Evolutionary conservation across 2,329 filamentous ascomycete genomes (phyloP).

Genomic region (Sarocladiaceae sp.): DNA sequence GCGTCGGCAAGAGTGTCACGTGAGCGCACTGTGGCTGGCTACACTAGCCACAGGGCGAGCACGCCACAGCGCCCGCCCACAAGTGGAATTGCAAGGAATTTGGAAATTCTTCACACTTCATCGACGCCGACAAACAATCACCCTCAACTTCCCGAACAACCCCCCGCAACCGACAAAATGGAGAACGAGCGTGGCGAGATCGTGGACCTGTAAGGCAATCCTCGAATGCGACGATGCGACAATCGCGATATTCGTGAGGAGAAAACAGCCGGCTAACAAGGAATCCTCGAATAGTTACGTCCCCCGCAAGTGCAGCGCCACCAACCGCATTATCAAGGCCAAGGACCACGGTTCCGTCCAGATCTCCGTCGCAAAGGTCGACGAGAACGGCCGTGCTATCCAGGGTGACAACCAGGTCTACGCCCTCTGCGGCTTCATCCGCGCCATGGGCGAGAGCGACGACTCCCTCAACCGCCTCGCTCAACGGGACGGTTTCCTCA

Average conservation of each 20-base stretch:
- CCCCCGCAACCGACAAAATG: conserved; percentile 60
- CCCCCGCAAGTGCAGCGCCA: conserved; percentile 97
- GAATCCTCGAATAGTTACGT: conserved; percentile 66
- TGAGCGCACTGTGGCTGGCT: conserved; percentile 17
- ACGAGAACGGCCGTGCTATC: conserved; percentile 92
- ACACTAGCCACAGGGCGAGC: conserved; percentile 13
- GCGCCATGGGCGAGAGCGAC: conserved; percentile 96
- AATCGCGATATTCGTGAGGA: conserved; percentile 16
- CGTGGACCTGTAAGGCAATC: conserved; percentile 82
- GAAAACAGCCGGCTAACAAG: background rate
- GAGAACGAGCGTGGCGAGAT: conserved; percentile 99
- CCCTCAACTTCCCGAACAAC: conserved; percentile 17
- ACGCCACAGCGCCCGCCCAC: conserved; percentile 30
- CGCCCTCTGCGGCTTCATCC: conserved; percentile 94
- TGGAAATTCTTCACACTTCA: conserved; percentile 21
- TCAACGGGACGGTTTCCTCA: conserved; percentile 93
- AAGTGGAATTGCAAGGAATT: conserved; percentile 8
- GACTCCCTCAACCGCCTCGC: conserved; percentile 92
- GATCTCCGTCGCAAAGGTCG: conserved; percentile 94
- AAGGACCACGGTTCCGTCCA: conserved; percentile 99
- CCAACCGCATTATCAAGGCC: conserved; percentile 99
- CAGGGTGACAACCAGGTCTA: conserved; percentile 97
- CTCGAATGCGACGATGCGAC: conserved; percentile 13
- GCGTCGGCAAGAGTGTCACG: conserved; percentile 20
- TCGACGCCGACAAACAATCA: conserved; percentile 10